These are phyloP conservation scores for Lunasporangiospora selenospora DNA, from an alignment of 192 early-diverging fungal genomes.

Conservation along the genomic window DNA sequence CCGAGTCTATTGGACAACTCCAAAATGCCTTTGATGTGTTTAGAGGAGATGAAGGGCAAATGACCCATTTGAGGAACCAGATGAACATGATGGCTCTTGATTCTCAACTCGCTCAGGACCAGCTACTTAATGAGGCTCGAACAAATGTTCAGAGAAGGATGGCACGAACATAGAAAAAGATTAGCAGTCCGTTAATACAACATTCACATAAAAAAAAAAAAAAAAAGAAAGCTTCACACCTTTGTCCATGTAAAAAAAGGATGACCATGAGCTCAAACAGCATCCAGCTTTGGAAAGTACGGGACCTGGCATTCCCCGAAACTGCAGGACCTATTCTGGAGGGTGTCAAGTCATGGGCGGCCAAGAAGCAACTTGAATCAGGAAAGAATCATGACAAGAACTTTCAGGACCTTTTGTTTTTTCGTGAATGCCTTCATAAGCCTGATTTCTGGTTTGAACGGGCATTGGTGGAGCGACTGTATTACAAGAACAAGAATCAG, in stretches of 20 bases:
- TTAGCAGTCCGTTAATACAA: too few species aligned
- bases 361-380: not conserved
- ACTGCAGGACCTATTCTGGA: too few species aligned
- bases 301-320: too few species aligned
- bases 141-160: conserved; percentile 17
- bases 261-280: too few species aligned
- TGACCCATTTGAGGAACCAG: conserved; percentile 42
- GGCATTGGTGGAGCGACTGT: conserved; percentile 48
- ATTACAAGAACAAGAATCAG: conserved; percentile 59
- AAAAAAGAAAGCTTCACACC: too few species aligned
- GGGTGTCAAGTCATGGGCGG: too few species aligned
- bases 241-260: too few species aligned
- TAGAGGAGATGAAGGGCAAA: conserved; percentile 31
- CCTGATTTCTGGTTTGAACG: conserved; percentile 51
- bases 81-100: conserved; percentile 53
- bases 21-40: conserved; percentile 49
- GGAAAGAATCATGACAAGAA: conserved; percentile 5
- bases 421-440: conserved; percentile 42
- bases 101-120: conserved; percentile 30
- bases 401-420: conserved; percentile 23
- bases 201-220: too few species aligned
- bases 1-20: conserved; percentile 41
- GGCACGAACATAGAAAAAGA: too few species aligned
- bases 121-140: conserved; percentile 32
- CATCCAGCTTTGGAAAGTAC: too few species aligned